Conservation (phyloP, 1,284 basidiomycete species). For the Cutaneotrichosporon sp. region DNA sequence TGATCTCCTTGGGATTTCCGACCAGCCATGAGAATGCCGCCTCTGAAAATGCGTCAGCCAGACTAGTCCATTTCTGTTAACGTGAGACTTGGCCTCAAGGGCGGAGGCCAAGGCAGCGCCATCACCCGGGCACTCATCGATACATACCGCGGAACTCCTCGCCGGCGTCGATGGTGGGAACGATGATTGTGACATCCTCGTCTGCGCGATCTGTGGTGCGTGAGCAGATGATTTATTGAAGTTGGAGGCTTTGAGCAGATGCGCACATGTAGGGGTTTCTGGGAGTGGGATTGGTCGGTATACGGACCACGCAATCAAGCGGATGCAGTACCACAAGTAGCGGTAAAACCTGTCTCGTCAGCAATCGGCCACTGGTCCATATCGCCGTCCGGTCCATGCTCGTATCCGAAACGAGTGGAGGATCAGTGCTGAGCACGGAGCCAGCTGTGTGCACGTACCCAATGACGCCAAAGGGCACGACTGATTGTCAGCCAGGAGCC, state of each 20-base stretch:
- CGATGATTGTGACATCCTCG: slow-evolving; percentile 91
- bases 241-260: neutral
- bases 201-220: slow-evolving; percentile 52
- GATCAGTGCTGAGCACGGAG: no score
- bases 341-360: slow-evolving; percentile 57
- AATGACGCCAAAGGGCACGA: slow-evolving; percentile 22
- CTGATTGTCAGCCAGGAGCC: slow-evolving; percentile 4
- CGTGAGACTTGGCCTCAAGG: no score
- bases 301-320: slow-evolving; percentile 65
- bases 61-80: no score
- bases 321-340: slow-evolving; percentile 83
- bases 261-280: slow-evolving; percentile 75
- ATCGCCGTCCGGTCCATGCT: no score
- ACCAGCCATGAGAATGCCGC: slow-evolving; percentile 84
- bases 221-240: neutral
- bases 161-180: slow-evolving; percentile 88
- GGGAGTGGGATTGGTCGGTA: slow-evolving; percentile 82
- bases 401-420: no score
- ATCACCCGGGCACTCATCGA: neutral
- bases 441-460: slow-evolving; percentile 11
- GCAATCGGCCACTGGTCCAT: neutral
- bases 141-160: slow-evolving; percentile 70
- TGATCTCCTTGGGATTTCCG: slow-evolving; percentile 82
- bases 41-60: slow-evolving; percentile 48
- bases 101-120: no score